A percentile compares a stretch with the other conserved stretches of the same genome.
phyloP scores from a whole-genome alignment of 306 rosid genomes.

The Casuarina glauca region DNA sequence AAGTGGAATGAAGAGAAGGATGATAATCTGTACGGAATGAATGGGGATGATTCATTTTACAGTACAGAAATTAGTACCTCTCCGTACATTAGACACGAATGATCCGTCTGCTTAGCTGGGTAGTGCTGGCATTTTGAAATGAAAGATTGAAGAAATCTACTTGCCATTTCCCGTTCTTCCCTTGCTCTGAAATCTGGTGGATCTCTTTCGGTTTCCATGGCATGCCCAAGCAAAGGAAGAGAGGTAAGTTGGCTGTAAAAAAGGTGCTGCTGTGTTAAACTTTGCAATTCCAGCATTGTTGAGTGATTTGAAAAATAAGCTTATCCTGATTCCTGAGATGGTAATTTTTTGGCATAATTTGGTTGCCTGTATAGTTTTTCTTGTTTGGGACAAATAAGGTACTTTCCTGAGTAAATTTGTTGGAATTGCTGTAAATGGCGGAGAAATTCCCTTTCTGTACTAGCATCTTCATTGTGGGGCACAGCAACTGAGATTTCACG shows the following conservation, averaged over 20 bases:
- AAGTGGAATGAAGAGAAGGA: conserved; percentile 85
- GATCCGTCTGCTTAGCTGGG: conserved; percentile 25
- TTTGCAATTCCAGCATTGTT: background rate
- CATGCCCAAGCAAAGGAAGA: background rate
- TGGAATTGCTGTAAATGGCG: background rate
- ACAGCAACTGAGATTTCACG: background rate
- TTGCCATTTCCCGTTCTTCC: background rate
- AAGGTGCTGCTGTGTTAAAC: background rate
- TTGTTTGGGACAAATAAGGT: background rate
- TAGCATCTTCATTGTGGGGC: background rate
- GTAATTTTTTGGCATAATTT: conserved; percentile 2
- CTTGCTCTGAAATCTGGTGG: conserved; percentile 16
- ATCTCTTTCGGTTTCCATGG: background rate
- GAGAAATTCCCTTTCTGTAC: background rate
- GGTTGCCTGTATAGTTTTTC: background rate
- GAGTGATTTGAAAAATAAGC: background rate
- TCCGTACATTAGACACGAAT: conserved; percentile 58
- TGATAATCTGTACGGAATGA: conserved; percentile 51
- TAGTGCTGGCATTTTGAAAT: conserved; percentile 12
- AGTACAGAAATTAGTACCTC: conserved; percentile 72
- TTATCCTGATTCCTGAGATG: background rate
- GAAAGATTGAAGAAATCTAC: conserved; percentile 12
- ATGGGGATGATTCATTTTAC: conserved; percentile 71
- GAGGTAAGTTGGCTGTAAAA: background rate
- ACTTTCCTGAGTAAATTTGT: background rate